Conservation (phyloP, 1,284 basidiomycete genomes). For the Malassezia caprae region DNA sequence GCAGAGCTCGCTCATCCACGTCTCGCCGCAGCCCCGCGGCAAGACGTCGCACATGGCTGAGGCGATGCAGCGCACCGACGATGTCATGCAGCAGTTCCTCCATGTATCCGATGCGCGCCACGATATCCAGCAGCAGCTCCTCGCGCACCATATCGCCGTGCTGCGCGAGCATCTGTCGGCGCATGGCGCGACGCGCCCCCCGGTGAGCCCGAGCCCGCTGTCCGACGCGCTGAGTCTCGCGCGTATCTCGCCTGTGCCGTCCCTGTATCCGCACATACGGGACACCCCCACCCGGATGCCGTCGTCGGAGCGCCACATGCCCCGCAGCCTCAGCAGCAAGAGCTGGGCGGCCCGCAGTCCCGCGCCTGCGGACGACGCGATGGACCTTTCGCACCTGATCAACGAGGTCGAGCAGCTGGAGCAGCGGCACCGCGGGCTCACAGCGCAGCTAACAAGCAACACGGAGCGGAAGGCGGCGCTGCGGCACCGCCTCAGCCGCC, state of each 20-base stretch:
- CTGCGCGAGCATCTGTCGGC: constrained; percentile 1
- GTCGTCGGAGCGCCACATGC: not conserved
- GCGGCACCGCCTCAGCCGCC: not conserved
- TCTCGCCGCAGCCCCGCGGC: not conserved
- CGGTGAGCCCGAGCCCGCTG: not conserved
- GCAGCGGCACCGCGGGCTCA: not conserved
- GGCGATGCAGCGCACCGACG: constrained; percentile 12
- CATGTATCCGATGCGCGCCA: not conserved
- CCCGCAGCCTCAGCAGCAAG: not conserved
- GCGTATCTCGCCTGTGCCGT: not conserved
- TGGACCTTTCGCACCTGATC: not conserved
- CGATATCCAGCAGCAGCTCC: not conserved
- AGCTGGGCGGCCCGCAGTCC: not conserved
- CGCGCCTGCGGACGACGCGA: not conserved
- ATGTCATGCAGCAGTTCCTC: constrained; percentile 3
- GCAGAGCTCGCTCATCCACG: not conserved
- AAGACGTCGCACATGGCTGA: not conserved
- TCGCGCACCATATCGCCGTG: constrained; percentile 14
- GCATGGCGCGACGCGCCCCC: not conserved
- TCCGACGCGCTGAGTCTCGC: not conserved
- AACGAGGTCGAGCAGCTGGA: not conserved
- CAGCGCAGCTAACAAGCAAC: not conserved
- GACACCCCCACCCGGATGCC: not conserved
- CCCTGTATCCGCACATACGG: not conserved
- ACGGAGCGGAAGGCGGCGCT: not conserved